A percentile compares a stretch with the other conserved stretches of the same genome.
Evolutionary conservation across 2,329 filamentous ascomycete species (phyloP).

Genomic region (Diplodia corticola): DNA sequence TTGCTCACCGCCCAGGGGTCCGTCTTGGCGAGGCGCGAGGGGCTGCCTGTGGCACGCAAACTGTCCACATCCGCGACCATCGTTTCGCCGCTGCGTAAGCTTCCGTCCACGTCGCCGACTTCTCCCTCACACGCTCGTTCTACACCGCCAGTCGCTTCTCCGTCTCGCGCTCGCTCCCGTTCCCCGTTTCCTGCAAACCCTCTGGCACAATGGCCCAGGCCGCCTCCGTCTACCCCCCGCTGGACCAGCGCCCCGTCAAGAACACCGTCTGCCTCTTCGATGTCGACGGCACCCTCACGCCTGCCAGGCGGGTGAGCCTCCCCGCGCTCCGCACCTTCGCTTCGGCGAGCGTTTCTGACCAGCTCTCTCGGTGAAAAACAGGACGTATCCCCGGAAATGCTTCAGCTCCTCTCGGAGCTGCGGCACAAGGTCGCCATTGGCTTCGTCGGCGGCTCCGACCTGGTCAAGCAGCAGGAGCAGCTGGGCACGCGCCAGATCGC

Average conservation of each 20-base stretch:
- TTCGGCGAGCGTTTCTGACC: conserved; percentile 52
- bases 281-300: conserved; percentile 89
- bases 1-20: conserved; percentile 11
- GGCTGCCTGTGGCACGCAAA: conserved; percentile 6
- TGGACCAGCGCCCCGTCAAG: conserved; percentile 81
- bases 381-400: conserved; percentile 77
- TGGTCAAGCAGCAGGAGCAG: conserved; percentile 94
- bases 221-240: conserved; percentile 63
- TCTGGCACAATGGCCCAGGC: conserved; percentile 40
- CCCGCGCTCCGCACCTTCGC: no score
- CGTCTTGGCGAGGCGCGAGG: conserved; percentile 12
- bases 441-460: conserved; percentile 89
- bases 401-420: conserved; percentile 73
- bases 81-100: background rate
- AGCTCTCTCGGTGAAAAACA: conserved; percentile 36
- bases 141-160: background rate
- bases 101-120: background rate
- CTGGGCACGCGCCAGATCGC: conserved; percentile 67
- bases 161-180: background rate
- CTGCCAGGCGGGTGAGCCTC: conserved; percentile 68
- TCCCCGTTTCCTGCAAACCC: background rate
- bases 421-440: conserved; percentile 88
- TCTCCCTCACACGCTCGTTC: background rate
- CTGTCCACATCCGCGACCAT: conserved; percentile 13
- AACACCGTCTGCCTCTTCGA: conserved; percentile 96